phyloP scores from a whole-genome alignment of 257 asterid genomes.

The Przewalskia tangutica region DNA sequence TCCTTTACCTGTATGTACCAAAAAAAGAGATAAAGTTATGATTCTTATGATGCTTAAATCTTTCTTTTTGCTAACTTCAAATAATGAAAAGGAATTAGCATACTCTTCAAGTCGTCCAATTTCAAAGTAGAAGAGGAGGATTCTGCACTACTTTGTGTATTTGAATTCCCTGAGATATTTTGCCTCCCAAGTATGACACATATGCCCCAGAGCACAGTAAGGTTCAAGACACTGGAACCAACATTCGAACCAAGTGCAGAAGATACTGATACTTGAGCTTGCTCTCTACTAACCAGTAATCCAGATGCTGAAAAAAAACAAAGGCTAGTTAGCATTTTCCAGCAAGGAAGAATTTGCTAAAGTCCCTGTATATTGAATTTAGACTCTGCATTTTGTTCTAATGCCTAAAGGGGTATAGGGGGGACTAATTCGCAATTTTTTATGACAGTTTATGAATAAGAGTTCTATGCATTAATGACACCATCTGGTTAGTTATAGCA shows the following conservation, averaged over 20 bases:
- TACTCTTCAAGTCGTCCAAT: background rate
- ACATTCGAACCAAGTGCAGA: conserved; percentile 24
- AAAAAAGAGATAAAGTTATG: background rate
- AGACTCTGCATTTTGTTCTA: background rate
- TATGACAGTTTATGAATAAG: background rate
- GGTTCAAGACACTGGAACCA: conserved; percentile 26
- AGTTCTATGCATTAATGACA: background rate
- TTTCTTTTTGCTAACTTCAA: background rate
- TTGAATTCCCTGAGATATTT: conserved; percentile 2
- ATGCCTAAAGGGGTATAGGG: background rate
- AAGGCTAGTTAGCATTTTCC: background rate
- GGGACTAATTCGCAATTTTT: background rate
- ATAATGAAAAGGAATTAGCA: background rate
- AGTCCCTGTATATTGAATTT: background rate
- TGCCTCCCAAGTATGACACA: conserved; percentile 25
- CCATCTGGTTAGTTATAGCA: background rate
- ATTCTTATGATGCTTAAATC: background rate
- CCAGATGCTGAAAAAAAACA: conserved; percentile 22
- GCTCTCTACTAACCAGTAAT: conserved; percentile 21
- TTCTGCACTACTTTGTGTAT: background rate
- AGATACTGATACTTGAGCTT: conserved; percentile 22
- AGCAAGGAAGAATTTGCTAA: background rate
- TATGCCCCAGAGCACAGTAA: conserved; percentile 27
- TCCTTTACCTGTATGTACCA: conserved; percentile 20
- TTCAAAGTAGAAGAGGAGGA: background rate